These are phyloP conservation scores for Pyrus betulifolia DNA, from an alignment of 306 rosid species.

Conservation along the genomic window DNA sequence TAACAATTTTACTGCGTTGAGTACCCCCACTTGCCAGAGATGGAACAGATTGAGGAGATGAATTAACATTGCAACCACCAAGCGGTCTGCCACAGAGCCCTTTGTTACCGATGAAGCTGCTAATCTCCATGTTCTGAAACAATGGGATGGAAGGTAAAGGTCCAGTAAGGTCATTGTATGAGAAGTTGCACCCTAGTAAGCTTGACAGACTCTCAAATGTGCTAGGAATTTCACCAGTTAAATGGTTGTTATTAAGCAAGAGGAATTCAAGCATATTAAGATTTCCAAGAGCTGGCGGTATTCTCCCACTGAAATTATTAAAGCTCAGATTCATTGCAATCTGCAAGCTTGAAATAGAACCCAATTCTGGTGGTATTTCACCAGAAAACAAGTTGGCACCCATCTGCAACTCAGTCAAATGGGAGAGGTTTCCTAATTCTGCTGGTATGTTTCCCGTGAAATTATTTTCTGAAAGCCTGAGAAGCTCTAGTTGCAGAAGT, in stretches of 20 bases:
- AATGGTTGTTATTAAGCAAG: slow-evolving; percentile 70
- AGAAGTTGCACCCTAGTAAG: slow-evolving; percentile 82
- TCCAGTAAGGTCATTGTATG: slow-evolving; percentile 82
- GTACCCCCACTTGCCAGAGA: slow-evolving; percentile 9
- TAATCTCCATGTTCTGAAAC: slow-evolving; percentile 58
- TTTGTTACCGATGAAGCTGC: slow-evolving; percentile 60
- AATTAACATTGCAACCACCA: slow-evolving; percentile 32
- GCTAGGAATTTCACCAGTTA: slow-evolving; percentile 78
- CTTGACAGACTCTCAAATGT: slow-evolving; percentile 63
- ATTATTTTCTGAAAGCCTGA: slow-evolving; percentile 65
- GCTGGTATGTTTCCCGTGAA: slow-evolving; percentile 69
- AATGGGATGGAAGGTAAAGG: slow-evolving; percentile 59
- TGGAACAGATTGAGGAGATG: slow-evolving; percentile 32
- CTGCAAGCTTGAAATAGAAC: slow-evolving; percentile 78
- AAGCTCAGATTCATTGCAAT: slow-evolving; percentile 85
- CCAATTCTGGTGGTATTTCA: slow-evolving; percentile 71
- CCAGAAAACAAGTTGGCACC: slow-evolving; percentile 67
- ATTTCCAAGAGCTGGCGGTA: slow-evolving; percentile 68
- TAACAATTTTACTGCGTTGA: slow-evolving; percentile 50
- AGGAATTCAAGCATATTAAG: slow-evolving; percentile 64
- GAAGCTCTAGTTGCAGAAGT: slow-evolving; percentile 75
- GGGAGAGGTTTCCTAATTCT: slow-evolving; percentile 59
- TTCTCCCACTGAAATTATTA: slow-evolving; percentile 66
- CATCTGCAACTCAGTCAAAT: slow-evolving; percentile 77
- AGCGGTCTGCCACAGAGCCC: slow-evolving; percentile 90